phyloP scores from a whole-genome alignment of 2,329 filamentous ascomycete species.

The Botrytis fabae region DNA sequence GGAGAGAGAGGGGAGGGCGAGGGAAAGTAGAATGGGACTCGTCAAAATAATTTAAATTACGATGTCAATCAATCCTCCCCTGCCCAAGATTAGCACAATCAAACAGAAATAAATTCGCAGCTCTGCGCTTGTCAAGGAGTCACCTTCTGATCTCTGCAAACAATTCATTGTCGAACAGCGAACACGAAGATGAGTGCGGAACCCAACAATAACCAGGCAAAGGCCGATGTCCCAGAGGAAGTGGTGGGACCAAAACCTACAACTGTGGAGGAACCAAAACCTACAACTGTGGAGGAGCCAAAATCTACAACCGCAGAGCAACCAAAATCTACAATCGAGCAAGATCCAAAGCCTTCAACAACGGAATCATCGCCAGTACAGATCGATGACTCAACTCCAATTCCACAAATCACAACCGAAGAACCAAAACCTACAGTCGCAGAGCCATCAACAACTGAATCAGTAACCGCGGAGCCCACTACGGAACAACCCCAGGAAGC shows the following conservation, averaged over 20 bases:
- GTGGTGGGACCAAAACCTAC: background rate
- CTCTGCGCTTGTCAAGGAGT: background rate
- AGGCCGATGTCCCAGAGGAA: background rate
- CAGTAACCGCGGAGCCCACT: background rate
- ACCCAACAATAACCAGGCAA: background rate
- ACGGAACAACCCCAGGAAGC: background rate
- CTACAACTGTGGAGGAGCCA: background rate
- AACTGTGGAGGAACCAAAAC: background rate
- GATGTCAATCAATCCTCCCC: background rate
- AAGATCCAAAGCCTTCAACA: background rate
- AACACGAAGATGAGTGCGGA: constrained; percentile 6
- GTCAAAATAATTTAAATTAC: background rate
- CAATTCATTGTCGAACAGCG: background rate
- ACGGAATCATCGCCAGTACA: background rate
- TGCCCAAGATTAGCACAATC: background rate
- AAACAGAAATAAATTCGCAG: background rate
- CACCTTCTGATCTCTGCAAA: background rate
- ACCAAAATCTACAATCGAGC: background rate
- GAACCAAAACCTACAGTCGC: constrained; percentile 2
- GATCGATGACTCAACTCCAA: background rate
- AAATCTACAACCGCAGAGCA: background rate
- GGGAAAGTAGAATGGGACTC: background rate
- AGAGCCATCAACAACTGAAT: constrained; percentile 1
- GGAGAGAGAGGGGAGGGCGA: background rate
- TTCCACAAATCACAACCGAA: constrained; percentile 1